Evolutionary conservation across 495 filamentous ascomycete genomes (phyloP), one percentile per base, ranked within the genome.

Genomic region (Penicillium steckii): DNA sequence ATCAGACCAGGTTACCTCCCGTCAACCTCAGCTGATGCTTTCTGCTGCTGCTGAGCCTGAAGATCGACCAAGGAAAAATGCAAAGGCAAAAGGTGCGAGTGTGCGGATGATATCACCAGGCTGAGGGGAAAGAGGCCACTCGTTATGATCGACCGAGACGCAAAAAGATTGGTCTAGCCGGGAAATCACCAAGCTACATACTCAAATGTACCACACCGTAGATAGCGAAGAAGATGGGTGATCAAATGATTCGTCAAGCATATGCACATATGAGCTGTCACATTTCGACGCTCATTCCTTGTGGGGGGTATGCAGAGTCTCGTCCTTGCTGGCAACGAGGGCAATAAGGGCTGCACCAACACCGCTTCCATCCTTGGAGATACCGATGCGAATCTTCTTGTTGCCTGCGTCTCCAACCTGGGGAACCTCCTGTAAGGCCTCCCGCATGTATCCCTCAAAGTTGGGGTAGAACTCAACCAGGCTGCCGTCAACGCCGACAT

Each of bases 281-380:
- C 19, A n/a, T 6, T 8, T 8, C 13, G 18, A 35, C 33, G 27
- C 26, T 55, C 52, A 57, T 32, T 53, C 48, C 44, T 50, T 42
- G 8, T 7, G 41, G 18, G 64, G 58, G 50, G 47, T 59, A 41
- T 54, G 22, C 40, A 62, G 48, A 8, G 49, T 57, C 45, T 66
- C 57, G 25, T 67, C 64, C 51, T 68, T 71, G 62, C 68, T 69
- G 22, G 82, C 83, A 22, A 93, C 86, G 12, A 95, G 77, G 26
- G 92, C 92, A 69, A 95, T 96, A 59, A 97, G 68, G 43, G 92
- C 92, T 8, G 92, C 92, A 23, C 92, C 92, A 42, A 97, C 92
- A 46, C 92, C 92, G 50, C 83, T 88, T 42, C 92, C 92, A 72
- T 97, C 92, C 80, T 94, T 93, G 46, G 92, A 92, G 68, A 96